Base-by-base conservation (phyloP, 768 basidiomycete species). In the Mycena vitilis region DNA sequence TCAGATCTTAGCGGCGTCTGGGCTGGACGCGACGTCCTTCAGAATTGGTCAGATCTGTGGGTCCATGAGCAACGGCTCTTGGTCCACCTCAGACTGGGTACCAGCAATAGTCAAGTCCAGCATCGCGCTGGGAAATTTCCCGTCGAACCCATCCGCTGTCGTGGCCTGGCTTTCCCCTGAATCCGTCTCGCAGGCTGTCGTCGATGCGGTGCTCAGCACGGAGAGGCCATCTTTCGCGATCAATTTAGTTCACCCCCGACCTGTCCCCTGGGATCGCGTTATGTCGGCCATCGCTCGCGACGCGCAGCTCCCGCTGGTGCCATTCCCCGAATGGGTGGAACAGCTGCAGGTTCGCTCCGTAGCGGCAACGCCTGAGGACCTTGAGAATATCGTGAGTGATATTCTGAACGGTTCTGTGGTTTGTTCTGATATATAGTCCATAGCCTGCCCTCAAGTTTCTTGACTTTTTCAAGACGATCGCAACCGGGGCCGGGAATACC, bases 161-260 rank as follows among this genome's bases (percentile, higher is more conserved):
- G 74, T 79, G 3, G 78, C 79, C 18, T 84, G 83, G 83, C 55
- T 84, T 12, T 76, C 78, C 8, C 74, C 80, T 48, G 75, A 82
- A 49, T 76, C 77, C n/a, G 81, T 81, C 1, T 74, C 80, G 0
- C 62, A 67, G 16, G 65, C 78, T 38, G 71, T 82, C 18, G 44
- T 80, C 12, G 81, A 83, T 61, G 69, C 81, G 10, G 78, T 77
- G 1, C 74, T 81, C 44, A 71, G 8, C 37, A 53, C 38, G 7
- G 60, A 73, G 9, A 52, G 57, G 12, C 65, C 64, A 0, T 77
- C 79, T 2, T 61, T 66, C 25, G 75, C 75, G 6, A 66, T 81
- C 36, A 82, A 84, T 68, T 59, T 83, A 15, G 80, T 81, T 2
- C 81, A 83, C 72, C 82, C 83, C 0, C 75, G 73, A 15, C 78